These are phyloP conservation scores for Calonectria multiphialidica DNA, from an alignment of 2,329 filamentous ascomycete species.

Conservation along the genomic window DNA sequence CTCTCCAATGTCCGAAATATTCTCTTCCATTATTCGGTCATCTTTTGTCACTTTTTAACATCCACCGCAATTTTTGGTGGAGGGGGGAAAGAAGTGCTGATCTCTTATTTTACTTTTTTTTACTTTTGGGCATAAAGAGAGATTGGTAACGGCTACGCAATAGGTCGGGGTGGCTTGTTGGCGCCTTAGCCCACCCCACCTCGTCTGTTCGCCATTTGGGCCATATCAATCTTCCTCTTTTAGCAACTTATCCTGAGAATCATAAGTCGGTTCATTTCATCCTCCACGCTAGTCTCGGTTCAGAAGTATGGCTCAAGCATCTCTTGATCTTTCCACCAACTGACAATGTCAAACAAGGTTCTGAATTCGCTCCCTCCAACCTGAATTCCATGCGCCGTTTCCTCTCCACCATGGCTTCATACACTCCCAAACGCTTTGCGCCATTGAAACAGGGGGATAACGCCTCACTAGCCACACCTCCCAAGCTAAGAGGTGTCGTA, in stretches of 20 bases:
- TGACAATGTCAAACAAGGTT: not conserved
- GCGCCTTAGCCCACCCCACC: not conserved
- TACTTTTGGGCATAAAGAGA: not conserved
- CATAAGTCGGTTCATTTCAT: not conserved
- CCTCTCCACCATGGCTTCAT: conserved; percentile 57
- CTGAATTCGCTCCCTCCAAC: not conserved
- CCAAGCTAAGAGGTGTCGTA: conserved; percentile 71
- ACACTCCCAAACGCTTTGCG: conserved; percentile 63
- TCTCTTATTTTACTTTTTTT: not conserved
- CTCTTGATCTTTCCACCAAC: not conserved
- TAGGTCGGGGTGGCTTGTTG: not conserved
- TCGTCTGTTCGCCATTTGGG: not conserved
- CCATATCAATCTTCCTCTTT: not conserved
- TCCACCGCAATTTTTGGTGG: not conserved
- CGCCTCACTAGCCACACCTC: conserved; percentile 48
- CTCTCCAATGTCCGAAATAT: not conserved
- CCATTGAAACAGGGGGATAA: conserved; percentile 59
- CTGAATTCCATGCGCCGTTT: conserved; percentile 42
- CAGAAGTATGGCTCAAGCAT: not conserved
- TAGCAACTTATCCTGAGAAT: not conserved
- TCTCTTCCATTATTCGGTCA: no score
- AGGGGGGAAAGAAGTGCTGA: no score
- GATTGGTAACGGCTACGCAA: not conserved
- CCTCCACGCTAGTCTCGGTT: no score
- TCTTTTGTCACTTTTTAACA: not conserved